phyloP scores from a whole-genome alignment of 1,139 yeast genomes.

The Barnettozyma hawaiiensis region DNA sequence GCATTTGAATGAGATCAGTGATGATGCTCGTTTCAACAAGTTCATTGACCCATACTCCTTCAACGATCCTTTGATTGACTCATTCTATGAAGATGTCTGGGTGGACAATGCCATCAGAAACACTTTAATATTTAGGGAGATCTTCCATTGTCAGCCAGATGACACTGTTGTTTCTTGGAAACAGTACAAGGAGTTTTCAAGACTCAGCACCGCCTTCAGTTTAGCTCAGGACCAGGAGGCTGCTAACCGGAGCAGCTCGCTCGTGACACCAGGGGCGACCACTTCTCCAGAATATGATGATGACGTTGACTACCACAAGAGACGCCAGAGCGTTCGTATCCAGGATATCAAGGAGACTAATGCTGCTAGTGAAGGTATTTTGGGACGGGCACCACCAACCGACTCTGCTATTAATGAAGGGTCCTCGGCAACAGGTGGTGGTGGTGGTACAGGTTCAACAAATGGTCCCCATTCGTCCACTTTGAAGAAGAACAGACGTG shows the following conservation, averaged over 20 bases:
- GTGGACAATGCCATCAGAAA: slow-evolving; percentile 77
- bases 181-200: slow-evolving; percentile 70
- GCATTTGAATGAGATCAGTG: slow-evolving; percentile 23
- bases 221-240: slow-evolving; percentile 41
- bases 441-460: not conserved
- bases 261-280: slow-evolving; percentile 4
- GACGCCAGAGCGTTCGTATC: slow-evolving; percentile 11
- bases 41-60: slow-evolving; percentile 84
- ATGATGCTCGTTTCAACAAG: slow-evolving; percentile 27
- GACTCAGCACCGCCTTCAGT: slow-evolving; percentile 50
- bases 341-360: slow-evolving; percentile 7
- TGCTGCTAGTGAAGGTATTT: slow-evolving; percentile 8
- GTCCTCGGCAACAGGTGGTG: not conserved
- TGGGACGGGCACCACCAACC: slow-evolving; percentile 14
- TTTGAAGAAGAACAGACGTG: slow-evolving; percentile 30
- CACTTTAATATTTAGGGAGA: slow-evolving; percentile 72
- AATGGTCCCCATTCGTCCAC: slow-evolving; percentile 1
- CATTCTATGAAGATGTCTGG: slow-evolving; percentile 88
- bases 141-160: slow-evolving; percentile 94
- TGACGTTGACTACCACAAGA: slow-evolving; percentile 1
- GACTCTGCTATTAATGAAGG: slow-evolving; percentile 5
- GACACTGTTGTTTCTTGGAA: slow-evolving; percentile 83
- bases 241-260: slow-evolving; percentile 10
- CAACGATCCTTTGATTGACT: slow-evolving; percentile 75
- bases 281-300: not conserved